Percentiles rank a stretch among this genome's conserved stretches.
phyloP scores from a whole-genome alignment of 495 filamentous ascomycete species.

The Penicillium paradoxum region DNA sequence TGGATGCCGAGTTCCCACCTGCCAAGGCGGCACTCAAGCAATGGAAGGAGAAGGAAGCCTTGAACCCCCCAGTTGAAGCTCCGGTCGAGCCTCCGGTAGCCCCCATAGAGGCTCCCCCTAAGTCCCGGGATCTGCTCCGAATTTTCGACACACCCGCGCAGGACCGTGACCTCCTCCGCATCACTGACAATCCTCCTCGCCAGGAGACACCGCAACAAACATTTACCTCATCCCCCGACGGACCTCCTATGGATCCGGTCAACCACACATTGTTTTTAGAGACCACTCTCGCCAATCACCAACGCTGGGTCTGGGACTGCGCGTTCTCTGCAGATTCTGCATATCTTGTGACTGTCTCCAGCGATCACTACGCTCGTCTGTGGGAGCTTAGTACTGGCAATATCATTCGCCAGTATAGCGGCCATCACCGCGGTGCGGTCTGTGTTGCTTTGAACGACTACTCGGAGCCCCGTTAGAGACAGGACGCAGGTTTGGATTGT shows the following conservation, averaged over 20 bases:
- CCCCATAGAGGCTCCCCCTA: slow-evolving; percentile 15
- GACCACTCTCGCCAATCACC: slow-evolving; percentile 86
- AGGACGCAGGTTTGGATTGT: not conserved
- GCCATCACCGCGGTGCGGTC: slow-evolving; percentile 90
- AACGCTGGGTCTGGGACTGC: slow-evolving; percentile 99
- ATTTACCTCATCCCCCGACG: slow-evolving; percentile 41
- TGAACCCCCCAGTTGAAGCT: slow-evolving; percentile 11
- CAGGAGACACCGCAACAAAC: slow-evolving; percentile 31
- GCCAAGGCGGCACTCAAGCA: slow-evolving; percentile 39
- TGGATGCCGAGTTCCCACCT: slow-evolving; percentile 54
- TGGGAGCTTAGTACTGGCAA: slow-evolving; percentile 85
- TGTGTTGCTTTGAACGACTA: slow-evolving; percentile 98
- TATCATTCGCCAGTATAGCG: slow-evolving; percentile 96
- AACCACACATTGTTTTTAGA: slow-evolving; percentile 69
- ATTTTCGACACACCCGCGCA: slow-evolving; percentile 20
- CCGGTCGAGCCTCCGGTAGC: slow-evolving; percentile 13
- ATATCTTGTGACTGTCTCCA: slow-evolving; percentile 96
- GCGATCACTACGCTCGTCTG: slow-evolving; percentile 92
- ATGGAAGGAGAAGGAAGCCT: slow-evolving; percentile 22
- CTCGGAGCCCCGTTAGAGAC: slow-evolving; percentile 57
- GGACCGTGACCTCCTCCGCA: slow-evolving; percentile 23
- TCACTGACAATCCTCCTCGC: slow-evolving; percentile 21
- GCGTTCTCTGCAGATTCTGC: slow-evolving; percentile 95
- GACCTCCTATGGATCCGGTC: slow-evolving; percentile 41
- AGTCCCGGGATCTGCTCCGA: slow-evolving; percentile 22